Percentiles rank a stretch among this genome's conserved stretches.
phyloP scores from a whole-genome alignment of 1,139 yeast genomes.

The Yarrowia galli region DNA sequence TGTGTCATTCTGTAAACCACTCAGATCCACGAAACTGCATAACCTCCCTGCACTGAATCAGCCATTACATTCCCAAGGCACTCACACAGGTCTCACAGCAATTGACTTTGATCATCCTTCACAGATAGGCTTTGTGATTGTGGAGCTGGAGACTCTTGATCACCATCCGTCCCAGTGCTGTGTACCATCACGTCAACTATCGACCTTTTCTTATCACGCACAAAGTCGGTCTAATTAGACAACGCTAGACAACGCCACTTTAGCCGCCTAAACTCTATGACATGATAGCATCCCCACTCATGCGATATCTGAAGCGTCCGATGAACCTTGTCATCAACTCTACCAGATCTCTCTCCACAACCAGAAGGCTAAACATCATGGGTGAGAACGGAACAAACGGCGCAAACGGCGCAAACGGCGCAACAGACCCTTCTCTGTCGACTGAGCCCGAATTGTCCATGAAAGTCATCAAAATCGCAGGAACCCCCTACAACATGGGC shows the following conservation, averaged over 20 bases:
- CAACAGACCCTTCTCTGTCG: background rate
- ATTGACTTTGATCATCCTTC: constrained; percentile 13
- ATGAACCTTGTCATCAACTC: background rate
- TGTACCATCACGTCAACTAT: too few relatives aligned
- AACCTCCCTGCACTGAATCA: background rate
- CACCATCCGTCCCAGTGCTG: too few relatives aligned
- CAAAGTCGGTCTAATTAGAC: too few relatives aligned
- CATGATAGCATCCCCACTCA: background rate
- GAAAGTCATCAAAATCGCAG: constrained; percentile 30
- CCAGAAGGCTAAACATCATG: constrained; percentile 14
- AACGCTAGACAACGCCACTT: constrained; percentile 1
- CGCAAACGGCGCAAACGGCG: constrained; percentile 1
- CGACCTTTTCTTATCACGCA: too few relatives aligned
- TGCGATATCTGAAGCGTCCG: background rate
- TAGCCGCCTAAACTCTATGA: constrained; percentile 13
- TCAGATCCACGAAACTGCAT: background rate
- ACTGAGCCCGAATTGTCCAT: constrained; percentile 12
- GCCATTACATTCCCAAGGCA: constrained; percentile 2
- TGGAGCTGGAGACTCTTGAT: too few relatives aligned
- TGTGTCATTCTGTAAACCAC: background rate
- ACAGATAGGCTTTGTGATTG: background rate
- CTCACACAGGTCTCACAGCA: constrained; percentile 15
- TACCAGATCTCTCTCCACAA: constrained; percentile 12
- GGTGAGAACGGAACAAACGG: background rate
- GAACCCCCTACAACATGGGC: constrained; percentile 42